A percentile compares a stretch with the other conserved stretches of the same genome.
Conservation (phyloP, 2,329 filamentous ascomycete genomes). For the Septoria petroselini region DNA sequence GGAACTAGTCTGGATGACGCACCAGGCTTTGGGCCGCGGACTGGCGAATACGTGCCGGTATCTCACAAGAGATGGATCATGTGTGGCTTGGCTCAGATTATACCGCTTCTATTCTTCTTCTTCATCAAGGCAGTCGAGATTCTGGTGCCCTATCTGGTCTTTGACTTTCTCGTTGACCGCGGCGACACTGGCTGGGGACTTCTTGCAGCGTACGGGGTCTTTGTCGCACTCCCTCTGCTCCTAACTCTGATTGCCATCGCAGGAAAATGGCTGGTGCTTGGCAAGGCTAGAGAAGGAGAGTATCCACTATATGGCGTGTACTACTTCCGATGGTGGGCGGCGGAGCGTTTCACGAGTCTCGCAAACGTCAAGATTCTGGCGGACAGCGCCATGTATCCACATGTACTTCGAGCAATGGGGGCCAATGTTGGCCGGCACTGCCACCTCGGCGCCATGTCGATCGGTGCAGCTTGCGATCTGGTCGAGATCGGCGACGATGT, state of each 20-base stretch:
- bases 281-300: conserved; percentile 51
- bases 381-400: conserved; percentile 24
- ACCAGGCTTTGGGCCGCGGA: conserved; percentile 24
- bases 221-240: conserved; percentile 18
- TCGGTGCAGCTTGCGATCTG: conserved; percentile 27
- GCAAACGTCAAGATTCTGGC: conserved; percentile 27
- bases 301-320: conserved; percentile 59
- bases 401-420: conserved; percentile 27
- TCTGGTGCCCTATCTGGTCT: conserved; percentile 28
- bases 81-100: conserved; percentile 27
- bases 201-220: conserved; percentile 26
- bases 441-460: conserved; percentile 25
- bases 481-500: conserved; percentile 31
- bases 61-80: conserved; percentile 24
- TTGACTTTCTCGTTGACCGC: conserved; percentile 22
- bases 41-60: conserved; percentile 21
- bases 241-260: conserved; percentile 43
- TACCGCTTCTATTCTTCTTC: conserved; percentile 28
- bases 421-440: conserved; percentile 27
- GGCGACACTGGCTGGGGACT: conserved; percentile 22
- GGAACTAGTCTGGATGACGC: conserved; percentile 15
- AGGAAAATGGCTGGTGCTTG: conserved; percentile 55
- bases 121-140: conserved; percentile 28
- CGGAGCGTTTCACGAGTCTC: conserved; percentile 23
- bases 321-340: conserved; percentile 58